A percentile compares a stretch with the other conserved stretches of the same genome.
These are phyloP conservation scores for Fusarium sp. DNA, from an alignment of 2,329 filamentous ascomycete genomes.

Conservation along the genomic window DNA sequence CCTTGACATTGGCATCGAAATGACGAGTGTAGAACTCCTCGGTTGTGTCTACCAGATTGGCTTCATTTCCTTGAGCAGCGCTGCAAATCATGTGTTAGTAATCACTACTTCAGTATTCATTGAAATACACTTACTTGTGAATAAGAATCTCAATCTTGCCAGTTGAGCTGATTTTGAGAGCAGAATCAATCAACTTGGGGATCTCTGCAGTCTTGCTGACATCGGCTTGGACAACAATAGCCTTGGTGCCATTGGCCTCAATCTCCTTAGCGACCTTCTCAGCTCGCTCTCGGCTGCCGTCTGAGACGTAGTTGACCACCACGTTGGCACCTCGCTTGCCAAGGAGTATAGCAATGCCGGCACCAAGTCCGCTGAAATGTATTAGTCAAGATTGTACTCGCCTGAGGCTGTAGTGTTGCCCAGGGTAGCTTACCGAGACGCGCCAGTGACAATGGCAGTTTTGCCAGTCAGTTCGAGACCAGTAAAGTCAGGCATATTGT, in stretches of 20 bases:
- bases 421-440: neutral
- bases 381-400: neutral
- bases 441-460: neutral
- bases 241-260: neutral
- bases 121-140: neutral
- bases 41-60: neutral
- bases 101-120: fast-evolving
- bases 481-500: neutral
- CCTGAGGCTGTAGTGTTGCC: neutral
- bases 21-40: neutral
- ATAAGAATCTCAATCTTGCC: neutral
- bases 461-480: neutral
- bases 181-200: neutral
- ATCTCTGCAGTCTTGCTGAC: neutral
- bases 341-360: neutral
- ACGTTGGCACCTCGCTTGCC: neutral
- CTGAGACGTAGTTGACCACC: neutral
- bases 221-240: neutral
- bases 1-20: neutral
- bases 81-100: neutral
- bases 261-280: neutral
- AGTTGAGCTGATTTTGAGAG: neutral
- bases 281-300: neutral
- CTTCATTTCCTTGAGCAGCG: neutral
- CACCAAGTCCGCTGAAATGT: neutral